Evolutionary conservation across 345 rosid species (phyloP).

Genomic region (Barbarea vulgaris): DNA sequence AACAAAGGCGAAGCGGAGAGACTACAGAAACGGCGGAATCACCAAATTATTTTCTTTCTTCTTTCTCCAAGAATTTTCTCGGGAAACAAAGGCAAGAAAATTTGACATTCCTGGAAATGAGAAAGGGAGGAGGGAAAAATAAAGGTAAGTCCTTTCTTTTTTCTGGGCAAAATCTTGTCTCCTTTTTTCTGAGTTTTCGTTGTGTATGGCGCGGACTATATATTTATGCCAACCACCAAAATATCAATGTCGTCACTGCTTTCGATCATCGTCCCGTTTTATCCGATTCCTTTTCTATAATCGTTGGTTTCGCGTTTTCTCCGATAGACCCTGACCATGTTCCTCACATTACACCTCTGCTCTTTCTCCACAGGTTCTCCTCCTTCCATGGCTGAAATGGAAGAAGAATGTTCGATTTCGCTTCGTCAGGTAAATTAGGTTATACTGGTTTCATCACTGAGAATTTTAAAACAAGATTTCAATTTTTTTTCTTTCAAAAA

Average conservation of each 20-base stretch:
- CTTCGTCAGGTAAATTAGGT: constrained; percentile 50
- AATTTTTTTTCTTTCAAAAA: neutral
- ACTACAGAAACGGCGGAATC: constrained; percentile 12
- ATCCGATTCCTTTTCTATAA: neutral
- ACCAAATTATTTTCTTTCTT: neutral
- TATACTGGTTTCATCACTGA: neutral
- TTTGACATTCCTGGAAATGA: neutral
- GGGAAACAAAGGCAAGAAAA: constrained; percentile 17
- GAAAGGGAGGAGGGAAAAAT: neutral
- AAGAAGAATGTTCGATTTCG: constrained; percentile 49
- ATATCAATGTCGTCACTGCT: neutral
- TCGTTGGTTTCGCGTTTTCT: neutral
- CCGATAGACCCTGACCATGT: constrained; percentile 25
- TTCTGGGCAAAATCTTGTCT: neutral
- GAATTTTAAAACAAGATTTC: neutral
- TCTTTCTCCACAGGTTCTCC: constrained; percentile 29
- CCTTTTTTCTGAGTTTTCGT: neutral
- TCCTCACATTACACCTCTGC: constrained; percentile 28
- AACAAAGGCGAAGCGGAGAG: neutral
- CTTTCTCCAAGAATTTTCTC: constrained; percentile 3
- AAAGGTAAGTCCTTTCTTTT: constrained; percentile 4
- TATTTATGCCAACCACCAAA: constrained; percentile 11
- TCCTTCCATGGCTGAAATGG: constrained; percentile 34
- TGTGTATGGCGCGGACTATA: constrained; percentile 35
- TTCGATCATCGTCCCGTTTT: constrained; percentile 19